Evolutionary conservation across 805 yeast species (phyloP), one percentile per base, ranked within the genome.

Genomic region (Metschnikowia anglica): DNA sequence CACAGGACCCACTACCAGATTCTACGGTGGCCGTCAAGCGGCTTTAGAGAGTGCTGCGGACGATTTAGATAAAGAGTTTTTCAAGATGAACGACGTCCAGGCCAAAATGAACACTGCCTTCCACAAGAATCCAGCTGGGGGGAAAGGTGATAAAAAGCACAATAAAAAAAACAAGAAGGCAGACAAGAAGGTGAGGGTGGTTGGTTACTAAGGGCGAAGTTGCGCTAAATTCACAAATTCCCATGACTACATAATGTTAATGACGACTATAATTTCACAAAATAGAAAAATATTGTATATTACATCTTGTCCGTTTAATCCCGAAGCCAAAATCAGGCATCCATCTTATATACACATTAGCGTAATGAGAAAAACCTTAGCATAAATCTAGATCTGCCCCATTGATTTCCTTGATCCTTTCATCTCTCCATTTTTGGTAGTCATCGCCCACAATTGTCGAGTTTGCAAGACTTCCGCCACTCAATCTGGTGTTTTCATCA

Each of bases 1-100:
- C 13, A 15, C 43, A 11, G 50, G 50, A 1, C 76, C 83, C 3
- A 73, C 70, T 43, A 70, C 84, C 8, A 61, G 70, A 13, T 79
- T 76, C 44, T 83, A 85, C 55, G 91, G 93, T 68, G 93, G 93
- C 64, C 81, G 78, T 51, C 89, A 85, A 59, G 91, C 93, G 10
- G 87, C 88, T 2, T 71, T 85, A 49, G 78, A 76, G 52, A 82
- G 84, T 59, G 85, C 88, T 5, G 88, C 91, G 26, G 87, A 80
- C 31, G 93, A 88, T 54, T 70, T 91, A 51, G 97, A 91, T 62
- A 73, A 79, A 27, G 96, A 88, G 45, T 91, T 91, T 59, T 91
- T 91, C 73, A 73, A 77, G 43, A 78, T 83, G 81, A 76, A 74
- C 45, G 67, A 64, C 12, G 80, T 83, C 3, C 72, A 73, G 48